Percentiles rank a stretch among this genome's conserved stretches.
These are phyloP conservation scores for Graphiopsis chlorocephala DNA, from an alignment of 2,329 filamentous ascomycete species.

Conservation along the genomic window DNA sequence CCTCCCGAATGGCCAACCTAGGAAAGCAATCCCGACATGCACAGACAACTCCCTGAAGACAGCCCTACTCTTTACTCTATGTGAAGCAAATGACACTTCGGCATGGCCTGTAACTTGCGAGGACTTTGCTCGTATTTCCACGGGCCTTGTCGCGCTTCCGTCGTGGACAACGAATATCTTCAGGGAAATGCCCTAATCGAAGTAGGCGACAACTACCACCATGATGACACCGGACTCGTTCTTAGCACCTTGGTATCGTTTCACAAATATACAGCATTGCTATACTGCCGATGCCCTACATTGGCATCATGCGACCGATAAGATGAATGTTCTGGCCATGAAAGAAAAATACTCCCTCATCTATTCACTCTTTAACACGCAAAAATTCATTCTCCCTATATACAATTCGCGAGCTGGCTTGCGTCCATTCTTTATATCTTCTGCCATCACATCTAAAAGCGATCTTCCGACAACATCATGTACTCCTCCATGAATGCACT, in stretches of 20 bases:
- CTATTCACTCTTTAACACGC: neutral
- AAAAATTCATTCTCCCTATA: neutral
- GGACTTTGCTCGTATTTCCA: neutral
- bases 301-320: neutral
- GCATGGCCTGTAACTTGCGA: neutral
- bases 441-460: neutral
- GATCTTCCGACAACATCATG: neutral
- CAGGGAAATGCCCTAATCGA: neutral
- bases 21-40: neutral
- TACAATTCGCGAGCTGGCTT: conserved; percentile 8
- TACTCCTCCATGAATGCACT: conserved; percentile 1
- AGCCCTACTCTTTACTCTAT: neutral
- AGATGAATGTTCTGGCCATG: neutral
- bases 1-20: neutral
- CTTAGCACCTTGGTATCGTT: conserved; percentile 2
- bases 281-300: neutral
- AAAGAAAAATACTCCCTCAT: neutral
- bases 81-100: neutral
- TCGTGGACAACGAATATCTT: neutral
- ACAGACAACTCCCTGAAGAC: neutral
- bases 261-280: neutral
- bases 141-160: neutral
- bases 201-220: neutral
- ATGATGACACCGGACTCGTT: neutral
- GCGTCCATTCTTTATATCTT: neutral